A percentile compares a stretch with the other conserved stretches of the same genome.
Evolutionary conservation across 805 yeast species (phyloP).

Genomic region (Blastobotrys mokoenaii): DNA sequence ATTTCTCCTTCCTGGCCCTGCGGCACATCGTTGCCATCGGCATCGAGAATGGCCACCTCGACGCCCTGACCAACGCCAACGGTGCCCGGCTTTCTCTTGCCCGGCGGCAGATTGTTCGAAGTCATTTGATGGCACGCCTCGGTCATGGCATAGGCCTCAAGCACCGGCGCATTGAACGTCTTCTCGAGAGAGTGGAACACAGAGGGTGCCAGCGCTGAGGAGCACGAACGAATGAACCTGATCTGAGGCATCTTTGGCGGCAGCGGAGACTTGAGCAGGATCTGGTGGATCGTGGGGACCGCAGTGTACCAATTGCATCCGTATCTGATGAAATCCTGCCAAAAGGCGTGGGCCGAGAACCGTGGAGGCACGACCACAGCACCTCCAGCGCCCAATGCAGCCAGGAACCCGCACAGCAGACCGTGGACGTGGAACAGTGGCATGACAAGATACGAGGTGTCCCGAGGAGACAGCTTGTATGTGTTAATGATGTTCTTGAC

Average conservation of each 20-base stretch:
- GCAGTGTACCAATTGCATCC: constrained; percentile 66
- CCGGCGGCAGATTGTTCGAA: constrained; percentile 60
- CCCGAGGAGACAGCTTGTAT: constrained; percentile 41
- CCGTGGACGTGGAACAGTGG: constrained; percentile 77
- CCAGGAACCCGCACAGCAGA: constrained; percentile 53
- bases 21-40: constrained; percentile 37
- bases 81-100: constrained; percentile 58
- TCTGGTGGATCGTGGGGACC: constrained; percentile 70
- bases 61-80: constrained; percentile 71
- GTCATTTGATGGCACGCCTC: constrained; percentile 79
- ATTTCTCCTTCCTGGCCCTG: constrained; percentile 62
- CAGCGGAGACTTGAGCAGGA: constrained; percentile 42
- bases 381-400: constrained; percentile 55
- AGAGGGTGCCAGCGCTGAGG: constrained; percentile 61
- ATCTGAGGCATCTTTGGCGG: constrained; percentile 47
- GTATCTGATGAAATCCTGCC: constrained; percentile 45
- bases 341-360: constrained; percentile 54
- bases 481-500: constrained; percentile 52
- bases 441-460: constrained; percentile 60
- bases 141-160: constrained; percentile 77
- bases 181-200: constrained; percentile 50
- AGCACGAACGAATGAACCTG: constrained; percentile 64
- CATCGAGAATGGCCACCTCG: constrained; percentile 48
- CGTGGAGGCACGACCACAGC: constrained; percentile 51
- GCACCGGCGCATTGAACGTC: constrained; percentile 54